Conservation (phyloP, 1,139 yeast genomes). For the Geotrichum fermentans region DNA sequence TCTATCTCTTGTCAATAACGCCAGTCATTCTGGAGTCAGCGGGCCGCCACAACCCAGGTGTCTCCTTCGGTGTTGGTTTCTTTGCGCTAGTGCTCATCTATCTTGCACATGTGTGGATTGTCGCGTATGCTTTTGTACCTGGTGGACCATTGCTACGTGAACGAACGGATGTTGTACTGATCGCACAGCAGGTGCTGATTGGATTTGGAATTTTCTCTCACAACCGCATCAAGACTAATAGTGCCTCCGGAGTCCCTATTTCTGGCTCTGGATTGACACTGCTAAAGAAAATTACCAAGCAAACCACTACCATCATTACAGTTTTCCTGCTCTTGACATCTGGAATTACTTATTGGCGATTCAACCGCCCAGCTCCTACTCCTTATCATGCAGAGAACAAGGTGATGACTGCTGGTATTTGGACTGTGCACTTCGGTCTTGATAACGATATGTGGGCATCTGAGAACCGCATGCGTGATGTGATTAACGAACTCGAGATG, state of each 20-base stretch:
- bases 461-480: slow-evolving; percentile 81
- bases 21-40: slow-evolving; percentile 61
- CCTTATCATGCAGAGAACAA: slow-evolving; percentile 78
- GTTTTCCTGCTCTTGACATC: slow-evolving; percentile 35
- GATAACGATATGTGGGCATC: slow-evolving; percentile 99
- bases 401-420: slow-evolving; percentile 86
- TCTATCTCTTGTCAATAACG: slow-evolving; percentile 57
- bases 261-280: slow-evolving; percentile 25
- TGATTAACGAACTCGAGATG: slow-evolving; percentile 76
- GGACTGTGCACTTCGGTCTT: slow-evolving; percentile 96
- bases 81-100: slow-evolving; percentile 53
- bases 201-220: slow-evolving; percentile 36
- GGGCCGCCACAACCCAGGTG: slow-evolving; percentile 55
- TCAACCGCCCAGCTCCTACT: slow-evolving; percentile 52
- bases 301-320: slow-evolving; percentile 30
- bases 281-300: slow-evolving; percentile 29
- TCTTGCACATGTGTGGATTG: slow-evolving; percentile 91
- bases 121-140: slow-evolving; percentile 97
- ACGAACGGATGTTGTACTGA: slow-evolving; percentile 70
- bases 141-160: slow-evolving; percentile 86
- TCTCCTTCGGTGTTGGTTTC: slow-evolving; percentile 51
- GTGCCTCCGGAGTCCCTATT: slow-evolving; percentile 17
- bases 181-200: slow-evolving; percentile 47
- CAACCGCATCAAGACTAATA: slow-evolving; percentile 23
- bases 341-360: slow-evolving; percentile 52